These are phyloP conservation scores for Penicillium hordei DNA, from an alignment of 2,329 filamentous ascomycete genomes.

Conservation along the genomic window DNA sequence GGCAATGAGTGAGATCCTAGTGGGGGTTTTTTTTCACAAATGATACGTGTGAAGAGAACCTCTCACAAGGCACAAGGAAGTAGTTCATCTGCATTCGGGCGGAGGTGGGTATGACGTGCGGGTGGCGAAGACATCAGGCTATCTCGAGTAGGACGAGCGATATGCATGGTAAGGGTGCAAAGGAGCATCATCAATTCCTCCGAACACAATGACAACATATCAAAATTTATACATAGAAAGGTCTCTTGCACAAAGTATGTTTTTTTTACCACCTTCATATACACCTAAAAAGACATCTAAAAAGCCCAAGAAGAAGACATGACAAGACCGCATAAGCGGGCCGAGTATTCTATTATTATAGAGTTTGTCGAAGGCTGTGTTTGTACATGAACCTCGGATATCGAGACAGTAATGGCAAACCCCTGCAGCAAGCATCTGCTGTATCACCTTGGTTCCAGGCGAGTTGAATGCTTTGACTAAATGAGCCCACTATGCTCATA, in stretches of 20 bases:
- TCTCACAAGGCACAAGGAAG: background rate
- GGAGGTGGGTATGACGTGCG: slow-evolving; percentile 3
- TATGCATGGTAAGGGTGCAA: background rate
- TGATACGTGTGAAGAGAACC: background rate
- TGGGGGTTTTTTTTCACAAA: background rate
- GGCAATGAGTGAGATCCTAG: background rate
- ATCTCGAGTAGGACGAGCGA: background rate
- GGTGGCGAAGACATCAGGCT: slow-evolving; percentile 6
- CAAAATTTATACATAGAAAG: too few relatives aligned
- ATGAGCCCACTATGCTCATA: too few relatives aligned
- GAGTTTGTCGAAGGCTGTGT: background rate
- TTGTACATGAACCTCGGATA: background rate
- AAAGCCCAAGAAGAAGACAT: too few relatives aligned
- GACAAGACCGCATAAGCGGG: too few relatives aligned
- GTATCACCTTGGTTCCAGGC: background rate
- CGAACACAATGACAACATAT: background rate
- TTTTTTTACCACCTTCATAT: too few relatives aligned
- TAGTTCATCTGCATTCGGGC: background rate
- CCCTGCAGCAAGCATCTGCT: background rate
- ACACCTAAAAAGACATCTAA: too few relatives aligned
- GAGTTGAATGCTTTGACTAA: background rate
- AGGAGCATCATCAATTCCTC: background rate
- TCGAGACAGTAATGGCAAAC: background rate
- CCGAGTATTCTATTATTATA: background rate
- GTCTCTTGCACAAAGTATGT: too few relatives aligned